Conservation (phyloP, 768 basidiomycete genomes). For the Russula sp. region DNA sequence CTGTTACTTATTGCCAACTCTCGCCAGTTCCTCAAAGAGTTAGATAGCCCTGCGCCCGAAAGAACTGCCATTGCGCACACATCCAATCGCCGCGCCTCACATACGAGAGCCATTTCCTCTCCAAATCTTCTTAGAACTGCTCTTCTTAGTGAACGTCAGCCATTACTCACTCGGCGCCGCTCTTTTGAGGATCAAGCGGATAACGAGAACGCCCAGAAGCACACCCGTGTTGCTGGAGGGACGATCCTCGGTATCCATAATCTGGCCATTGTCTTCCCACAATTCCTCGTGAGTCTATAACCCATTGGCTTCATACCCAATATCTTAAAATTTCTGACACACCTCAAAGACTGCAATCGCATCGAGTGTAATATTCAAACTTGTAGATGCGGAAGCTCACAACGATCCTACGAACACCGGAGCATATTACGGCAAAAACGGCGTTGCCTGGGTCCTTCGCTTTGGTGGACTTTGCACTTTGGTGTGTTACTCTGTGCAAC, state of each 20-base stretch:
- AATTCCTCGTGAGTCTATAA: constrained; percentile 71
- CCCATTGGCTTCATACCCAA: not conserved
- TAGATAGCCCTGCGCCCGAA: constrained; percentile 16
- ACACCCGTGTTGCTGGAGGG: constrained; percentile 69
- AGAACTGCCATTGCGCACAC: not conserved
- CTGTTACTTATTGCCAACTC: constrained; percentile 1
- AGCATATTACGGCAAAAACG: constrained; percentile 77
- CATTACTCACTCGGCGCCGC: constrained; percentile 58
- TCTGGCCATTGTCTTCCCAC: constrained; percentile 91
- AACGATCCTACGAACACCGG: constrained; percentile 45
- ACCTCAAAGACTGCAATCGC: constrained; percentile 69
- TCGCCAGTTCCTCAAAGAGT: constrained; percentile 29
- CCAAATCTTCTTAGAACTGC: constrained; percentile 40
- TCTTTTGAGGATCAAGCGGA: constrained; percentile 51
- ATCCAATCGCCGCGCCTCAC: constrained; percentile 43
- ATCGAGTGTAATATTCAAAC: constrained; percentile 81
- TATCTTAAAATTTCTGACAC: not conserved
- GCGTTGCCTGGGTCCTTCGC: constrained; percentile 90
- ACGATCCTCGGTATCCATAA: constrained; percentile 95
- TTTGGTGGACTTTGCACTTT: constrained; percentile 89
- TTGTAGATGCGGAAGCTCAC: constrained; percentile 62
- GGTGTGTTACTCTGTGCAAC: constrained; percentile 36
- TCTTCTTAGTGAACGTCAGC: constrained; percentile 48
- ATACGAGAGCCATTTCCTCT: constrained; percentile 53
- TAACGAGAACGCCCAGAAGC: constrained; percentile 36